Percentiles rank a stretch among this genome's conserved stretches.
Evolutionary conservation across 2,329 filamentous ascomycete genomes (phyloP).

Genomic region (Paecilomyces fulvus): DNA sequence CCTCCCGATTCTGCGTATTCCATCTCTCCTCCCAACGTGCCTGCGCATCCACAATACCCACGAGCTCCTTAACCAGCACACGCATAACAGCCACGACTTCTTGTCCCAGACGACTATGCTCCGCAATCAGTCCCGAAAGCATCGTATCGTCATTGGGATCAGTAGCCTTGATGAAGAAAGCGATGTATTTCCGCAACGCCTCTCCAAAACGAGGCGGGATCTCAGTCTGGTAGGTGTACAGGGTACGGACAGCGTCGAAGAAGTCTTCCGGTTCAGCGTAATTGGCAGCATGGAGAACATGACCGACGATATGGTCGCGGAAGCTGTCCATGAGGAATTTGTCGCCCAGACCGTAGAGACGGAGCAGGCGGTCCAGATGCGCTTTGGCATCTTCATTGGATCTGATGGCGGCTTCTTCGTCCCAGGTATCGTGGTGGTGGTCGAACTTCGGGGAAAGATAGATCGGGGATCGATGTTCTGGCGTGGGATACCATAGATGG

Average conservation of each 20-base stretch:
- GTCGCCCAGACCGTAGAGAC: not conserved
- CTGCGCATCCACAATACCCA: not conserved
- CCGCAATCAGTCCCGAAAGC: not conserved
- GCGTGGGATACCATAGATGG: not conserved
- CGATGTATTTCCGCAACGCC: not conserved
- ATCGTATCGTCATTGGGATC: not conserved
- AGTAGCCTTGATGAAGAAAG: not conserved
- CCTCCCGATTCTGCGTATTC: not conserved
- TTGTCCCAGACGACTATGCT: not conserved
- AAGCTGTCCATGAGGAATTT: not conserved
- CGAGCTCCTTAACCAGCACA: not conserved
- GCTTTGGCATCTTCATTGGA: not conserved
- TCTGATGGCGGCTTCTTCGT: not conserved
- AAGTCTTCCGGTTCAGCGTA: not conserved
- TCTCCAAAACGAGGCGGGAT: not conserved
- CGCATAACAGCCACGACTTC: not conserved
- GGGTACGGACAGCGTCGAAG: not conserved
- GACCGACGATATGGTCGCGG: not conserved
- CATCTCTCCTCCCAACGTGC: not conserved
- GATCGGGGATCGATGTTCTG: not conserved
- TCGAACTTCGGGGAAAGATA: not conserved
- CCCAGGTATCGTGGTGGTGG: not conserved
- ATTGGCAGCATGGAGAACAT: not conserved
- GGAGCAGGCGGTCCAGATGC: not conserved
- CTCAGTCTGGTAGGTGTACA: not conserved